Conservation (phyloP, 1,284 basidiomycete species). For the Malassezia caprae region DNA sequence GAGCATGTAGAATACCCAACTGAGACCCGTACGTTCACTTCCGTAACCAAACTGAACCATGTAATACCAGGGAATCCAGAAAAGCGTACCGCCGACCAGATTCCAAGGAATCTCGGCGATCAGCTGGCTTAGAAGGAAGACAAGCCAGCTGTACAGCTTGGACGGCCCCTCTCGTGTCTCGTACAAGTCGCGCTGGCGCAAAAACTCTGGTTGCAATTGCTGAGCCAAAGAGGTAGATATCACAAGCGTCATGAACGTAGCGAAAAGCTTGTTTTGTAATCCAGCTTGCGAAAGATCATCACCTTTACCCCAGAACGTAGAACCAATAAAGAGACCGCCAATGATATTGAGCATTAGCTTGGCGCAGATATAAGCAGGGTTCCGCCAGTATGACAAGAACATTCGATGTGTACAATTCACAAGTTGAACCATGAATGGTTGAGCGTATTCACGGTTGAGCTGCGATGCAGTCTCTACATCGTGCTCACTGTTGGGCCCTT, state of each 20-base stretch:
- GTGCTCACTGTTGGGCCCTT: neutral
- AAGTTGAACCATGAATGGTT: constrained; percentile 34
- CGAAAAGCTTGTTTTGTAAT: constrained; percentile 67
- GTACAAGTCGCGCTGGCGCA: constrained; percentile 56
- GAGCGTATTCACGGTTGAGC: constrained; percentile 38
- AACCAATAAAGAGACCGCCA: constrained; percentile 57
- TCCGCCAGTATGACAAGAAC: constrained; percentile 42
- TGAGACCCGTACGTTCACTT: constrained; percentile 20
- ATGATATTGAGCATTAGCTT: constrained; percentile 52
- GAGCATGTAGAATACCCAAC: constrained; percentile 32
- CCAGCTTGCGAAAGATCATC: constrained; percentile 19
- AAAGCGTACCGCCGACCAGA: constrained; percentile 32
- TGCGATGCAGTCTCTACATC: constrained; percentile 3
- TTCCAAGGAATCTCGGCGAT: constrained; percentile 48
- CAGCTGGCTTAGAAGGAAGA: constrained; percentile 53
- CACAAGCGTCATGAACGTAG: constrained; percentile 49
- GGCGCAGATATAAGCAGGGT: constrained; percentile 30
- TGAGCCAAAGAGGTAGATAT: constrained; percentile 37
- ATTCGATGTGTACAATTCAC: constrained; percentile 26
- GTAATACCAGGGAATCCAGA: constrained; percentile 36
- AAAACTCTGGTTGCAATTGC: constrained; percentile 50
- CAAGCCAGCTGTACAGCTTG: constrained; percentile 72
- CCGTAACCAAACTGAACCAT: constrained; percentile 25
- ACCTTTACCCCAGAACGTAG: constrained; percentile 36
- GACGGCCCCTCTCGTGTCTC: constrained; percentile 65